Percentiles rank a stretch among this genome's conserved stretches.
Conservation (phyloP, 1,284 basidiomycete genomes). For the Trichosporon asahii region DNA sequence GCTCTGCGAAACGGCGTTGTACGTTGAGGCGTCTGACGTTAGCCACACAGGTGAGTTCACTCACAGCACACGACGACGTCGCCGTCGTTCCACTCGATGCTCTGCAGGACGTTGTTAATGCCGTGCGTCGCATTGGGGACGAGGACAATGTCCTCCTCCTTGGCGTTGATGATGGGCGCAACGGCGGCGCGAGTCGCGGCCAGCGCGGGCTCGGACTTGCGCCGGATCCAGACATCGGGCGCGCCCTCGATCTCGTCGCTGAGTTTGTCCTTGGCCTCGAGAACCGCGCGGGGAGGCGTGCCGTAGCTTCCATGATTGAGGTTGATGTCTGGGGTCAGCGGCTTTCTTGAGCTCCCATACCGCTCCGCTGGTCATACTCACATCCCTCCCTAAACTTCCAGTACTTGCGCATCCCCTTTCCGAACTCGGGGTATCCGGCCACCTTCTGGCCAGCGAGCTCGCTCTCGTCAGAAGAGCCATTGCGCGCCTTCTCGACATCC, state of each 20-base stretch:
- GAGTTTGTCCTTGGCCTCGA: constrained; percentile 56
- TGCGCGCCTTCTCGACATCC: constrained; percentile 72
- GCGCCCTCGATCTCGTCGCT: constrained; percentile 58
- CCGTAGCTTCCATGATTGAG: constrained; percentile 70
- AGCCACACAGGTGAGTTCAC: constrained; percentile 18
- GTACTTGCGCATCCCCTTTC: constrained; percentile 59
- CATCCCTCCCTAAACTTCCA: constrained; percentile 61
- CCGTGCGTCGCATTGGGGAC: constrained; percentile 65
- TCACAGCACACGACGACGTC: constrained; percentile 58
- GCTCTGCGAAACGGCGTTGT: constrained; percentile 60
- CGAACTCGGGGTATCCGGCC: constrained; percentile 55
- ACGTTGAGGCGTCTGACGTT: constrained; percentile 63
- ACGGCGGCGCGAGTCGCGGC: constrained; percentile 56
- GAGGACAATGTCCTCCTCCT: constrained; percentile 63
- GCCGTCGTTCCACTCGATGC: constrained; percentile 59
- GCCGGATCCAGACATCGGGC: constrained; percentile 63
- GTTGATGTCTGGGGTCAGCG: constrained; percentile 55
- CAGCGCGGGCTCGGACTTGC: constrained; percentile 54
- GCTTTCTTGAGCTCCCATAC: not conserved
- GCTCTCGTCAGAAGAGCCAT: constrained; percentile 38
- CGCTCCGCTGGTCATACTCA: constrained; percentile 18
- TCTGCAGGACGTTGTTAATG: constrained; percentile 63
- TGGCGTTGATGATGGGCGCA: constrained; percentile 62
- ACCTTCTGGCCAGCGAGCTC: constrained; percentile 30
- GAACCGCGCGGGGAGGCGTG: constrained; percentile 62